Conservation (phyloP, 495 filamentous ascomycete genomes). For the Penicillium bialowiezense region DNA sequence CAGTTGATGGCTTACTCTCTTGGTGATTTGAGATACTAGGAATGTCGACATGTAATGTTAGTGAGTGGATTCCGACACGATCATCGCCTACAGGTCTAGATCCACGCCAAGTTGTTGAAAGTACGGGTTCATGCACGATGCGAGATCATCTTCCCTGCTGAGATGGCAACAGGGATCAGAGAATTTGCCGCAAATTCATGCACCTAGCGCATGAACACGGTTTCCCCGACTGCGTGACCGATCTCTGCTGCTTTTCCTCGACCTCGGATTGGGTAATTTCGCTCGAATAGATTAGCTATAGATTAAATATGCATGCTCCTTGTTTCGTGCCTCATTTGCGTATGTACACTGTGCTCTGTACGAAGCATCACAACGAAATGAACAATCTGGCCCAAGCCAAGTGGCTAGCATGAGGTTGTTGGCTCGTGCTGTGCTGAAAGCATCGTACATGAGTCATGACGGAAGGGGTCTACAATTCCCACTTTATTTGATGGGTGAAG, state of each 20-base stretch:
- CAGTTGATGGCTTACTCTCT: no score
- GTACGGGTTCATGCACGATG: conserved; percentile 25
- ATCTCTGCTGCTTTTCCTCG: conserved; percentile 2
- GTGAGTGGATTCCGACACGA: not conserved
- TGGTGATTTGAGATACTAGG: conserved; percentile 6
- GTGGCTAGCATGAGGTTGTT: conserved; percentile 9
- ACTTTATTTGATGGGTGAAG: not conserved
- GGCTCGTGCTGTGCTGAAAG: conserved; percentile 12
- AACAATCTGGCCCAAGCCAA: not conserved
- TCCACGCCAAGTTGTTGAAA: conserved; percentile 12
- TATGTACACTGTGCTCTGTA: conserved; percentile 7
- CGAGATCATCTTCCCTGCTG: conserved; percentile 5
- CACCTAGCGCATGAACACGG: not conserved
- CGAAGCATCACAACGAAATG: not conserved
- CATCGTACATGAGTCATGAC: not conserved
- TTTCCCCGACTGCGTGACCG: conserved; percentile 12
- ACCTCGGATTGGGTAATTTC: not conserved
- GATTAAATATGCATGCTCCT: not conserved
- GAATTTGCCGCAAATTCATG: not conserved
- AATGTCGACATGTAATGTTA: not conserved
- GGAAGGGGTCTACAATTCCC: conserved; percentile 6
- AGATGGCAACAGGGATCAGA: not conserved
- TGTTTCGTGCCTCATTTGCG: not conserved
- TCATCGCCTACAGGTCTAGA: conserved; percentile 1
- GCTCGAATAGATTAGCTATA: not conserved